A percentile compares a stretch with the other conserved stretches of the same genome.
Evolutionary conservation across 202 grass and related monocot genomes (phyloP).

Genomic region (Saccharum hybrid): DNA sequence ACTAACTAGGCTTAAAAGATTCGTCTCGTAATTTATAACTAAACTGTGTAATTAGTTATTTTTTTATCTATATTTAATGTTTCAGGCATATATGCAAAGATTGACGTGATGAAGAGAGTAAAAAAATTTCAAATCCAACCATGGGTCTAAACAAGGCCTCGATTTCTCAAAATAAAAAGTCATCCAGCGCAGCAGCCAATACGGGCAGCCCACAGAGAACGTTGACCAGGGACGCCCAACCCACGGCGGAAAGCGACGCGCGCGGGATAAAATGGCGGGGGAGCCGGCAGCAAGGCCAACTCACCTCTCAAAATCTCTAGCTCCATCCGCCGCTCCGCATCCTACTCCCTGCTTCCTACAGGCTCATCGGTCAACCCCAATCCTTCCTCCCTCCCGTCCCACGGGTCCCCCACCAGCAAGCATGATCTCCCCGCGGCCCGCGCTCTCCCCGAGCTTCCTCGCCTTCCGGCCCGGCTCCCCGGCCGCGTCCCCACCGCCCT

Average conservation of each 20-base stretch:
- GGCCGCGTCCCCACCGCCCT: slow-evolving; percentile 23
- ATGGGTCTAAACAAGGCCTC: no score
- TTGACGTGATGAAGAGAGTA: no score
- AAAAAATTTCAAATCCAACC: no score
- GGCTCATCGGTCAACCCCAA: no score
- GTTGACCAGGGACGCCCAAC: neutral
- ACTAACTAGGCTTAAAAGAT: no score
- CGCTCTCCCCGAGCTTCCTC: slow-evolving; percentile 44
- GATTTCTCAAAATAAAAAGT: neutral
- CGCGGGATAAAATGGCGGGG: neutral
- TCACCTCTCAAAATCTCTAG: neutral
- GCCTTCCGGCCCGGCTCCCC: slow-evolving; percentile 7
- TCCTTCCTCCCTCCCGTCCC: neutral
- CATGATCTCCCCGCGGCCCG: slow-evolving; percentile 55
- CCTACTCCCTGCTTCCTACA: neutral
- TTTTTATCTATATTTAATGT: no score
- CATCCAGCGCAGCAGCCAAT: slow-evolving; percentile 2
- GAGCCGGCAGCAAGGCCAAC: neutral
- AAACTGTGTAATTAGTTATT: no score
- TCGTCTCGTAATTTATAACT: no score
- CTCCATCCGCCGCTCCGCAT: neutral
- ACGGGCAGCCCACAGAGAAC: neutral
- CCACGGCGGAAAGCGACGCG: neutral
- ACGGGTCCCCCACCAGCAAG: neutral
- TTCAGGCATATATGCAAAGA: no score